These are phyloP conservation scores for Aspergillus carlsbadensis DNA, from an alignment of 495 filamentous ascomycete genomes.

Conservation along the genomic window DNA sequence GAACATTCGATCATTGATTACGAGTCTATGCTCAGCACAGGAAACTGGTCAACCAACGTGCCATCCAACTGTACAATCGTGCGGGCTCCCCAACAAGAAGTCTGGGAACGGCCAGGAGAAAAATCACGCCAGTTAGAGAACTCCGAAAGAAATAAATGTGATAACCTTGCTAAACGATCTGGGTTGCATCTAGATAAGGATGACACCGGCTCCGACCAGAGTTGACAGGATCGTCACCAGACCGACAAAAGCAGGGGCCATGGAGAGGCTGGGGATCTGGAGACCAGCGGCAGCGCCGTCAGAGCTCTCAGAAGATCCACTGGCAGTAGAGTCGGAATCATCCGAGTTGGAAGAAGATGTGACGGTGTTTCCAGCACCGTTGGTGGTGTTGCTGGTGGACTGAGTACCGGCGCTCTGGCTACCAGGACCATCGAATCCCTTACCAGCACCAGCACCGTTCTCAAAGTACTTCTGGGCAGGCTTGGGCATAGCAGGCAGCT, in stretches of 20 bases:
- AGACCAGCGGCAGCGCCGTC: conserved; percentile 46
- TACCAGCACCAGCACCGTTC: conserved; percentile 68
- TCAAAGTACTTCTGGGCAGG: conserved; percentile 68
- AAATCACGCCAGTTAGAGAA: conserved; percentile 14
- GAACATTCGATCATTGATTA: conserved; percentile 9
- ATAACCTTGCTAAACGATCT: conserved; percentile 11
- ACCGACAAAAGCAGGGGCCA: conserved; percentile 54
- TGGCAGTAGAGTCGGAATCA: conserved; percentile 45
- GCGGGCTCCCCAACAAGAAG: background rate
- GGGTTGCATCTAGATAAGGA: conserved; percentile 32
- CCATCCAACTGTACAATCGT: conserved; percentile 22
- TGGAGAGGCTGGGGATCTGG: conserved; percentile 45
- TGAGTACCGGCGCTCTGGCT: conserved; percentile 65
- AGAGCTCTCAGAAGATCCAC: conserved; percentile 16
- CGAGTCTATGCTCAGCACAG: conserved; percentile 15
- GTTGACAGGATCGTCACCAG: conserved; percentile 57
- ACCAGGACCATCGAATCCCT: conserved; percentile 69
- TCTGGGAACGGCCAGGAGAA: background rate
- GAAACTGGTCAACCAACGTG: conserved; percentile 8
- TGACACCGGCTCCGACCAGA: conserved; percentile 61
- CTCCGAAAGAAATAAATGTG: conserved; percentile 20
- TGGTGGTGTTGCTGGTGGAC: conserved; percentile 59
- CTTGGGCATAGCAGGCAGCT: conserved; percentile 73
- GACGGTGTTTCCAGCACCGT: background rate
- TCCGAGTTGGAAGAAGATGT: conserved; percentile 52